Conservation (phyloP, 1,284 basidiomycete species). For the Volvariella volvacea region DNA sequence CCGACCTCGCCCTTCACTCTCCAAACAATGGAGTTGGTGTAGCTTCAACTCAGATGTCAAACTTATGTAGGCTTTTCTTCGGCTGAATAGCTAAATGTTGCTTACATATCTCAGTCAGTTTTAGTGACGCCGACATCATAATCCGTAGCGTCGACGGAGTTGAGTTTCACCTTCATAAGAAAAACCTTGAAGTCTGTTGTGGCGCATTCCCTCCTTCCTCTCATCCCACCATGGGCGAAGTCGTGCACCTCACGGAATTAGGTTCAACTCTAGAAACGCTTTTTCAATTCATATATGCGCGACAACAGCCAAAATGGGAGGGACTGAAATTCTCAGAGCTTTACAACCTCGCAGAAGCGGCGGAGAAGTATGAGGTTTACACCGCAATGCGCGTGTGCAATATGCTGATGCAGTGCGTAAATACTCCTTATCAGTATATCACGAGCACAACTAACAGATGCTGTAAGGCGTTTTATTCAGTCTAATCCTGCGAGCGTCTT, state of each 20-base stretch:
- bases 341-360: constrained; percentile 22
- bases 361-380: constrained; percentile 23
- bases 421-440: not conserved
- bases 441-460: not conserved
- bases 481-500: constrained; percentile 11
- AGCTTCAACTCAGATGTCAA: no score
- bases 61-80: no score
- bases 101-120: constrained; percentile 13
- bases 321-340: constrained; percentile 10
- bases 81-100: no score
- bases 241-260: constrained; percentile 12
- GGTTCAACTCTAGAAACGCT: constrained; percentile 13
- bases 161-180: constrained; percentile 18
- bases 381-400: constrained; percentile 19
- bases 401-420: constrained; percentile 13
- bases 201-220: constrained; percentile 14
- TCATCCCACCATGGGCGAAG: constrained; percentile 3
- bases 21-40: no score
- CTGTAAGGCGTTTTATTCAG: not conserved
- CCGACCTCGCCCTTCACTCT: no score
- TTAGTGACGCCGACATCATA: constrained; percentile 18
- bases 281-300: constrained; percentile 16
- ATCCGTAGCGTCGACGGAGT: constrained; percentile 20
- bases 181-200: constrained; percentile 15
- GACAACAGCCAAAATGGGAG: constrained; percentile 7